Percentiles rank a stretch among this genome's conserved stretches.
Evolutionary conservation across 2,329 filamentous ascomycete species (phyloP).

Genomic region (Eutypella sp.): DNA sequence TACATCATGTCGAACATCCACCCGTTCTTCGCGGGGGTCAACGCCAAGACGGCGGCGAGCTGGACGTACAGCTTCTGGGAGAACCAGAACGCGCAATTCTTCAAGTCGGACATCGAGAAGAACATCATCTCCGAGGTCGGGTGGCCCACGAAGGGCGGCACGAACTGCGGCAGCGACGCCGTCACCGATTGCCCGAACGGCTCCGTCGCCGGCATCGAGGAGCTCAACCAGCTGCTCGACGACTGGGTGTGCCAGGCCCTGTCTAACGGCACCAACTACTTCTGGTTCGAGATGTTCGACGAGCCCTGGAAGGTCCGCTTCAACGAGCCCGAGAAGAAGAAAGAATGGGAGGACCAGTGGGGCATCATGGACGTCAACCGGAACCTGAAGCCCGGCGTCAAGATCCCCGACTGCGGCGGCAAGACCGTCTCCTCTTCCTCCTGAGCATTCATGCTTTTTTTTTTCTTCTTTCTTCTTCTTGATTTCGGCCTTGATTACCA

Average conservation of each 20-base stretch:
- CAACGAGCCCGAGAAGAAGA: slow-evolving; percentile 56
- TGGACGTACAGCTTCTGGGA: slow-evolving; percentile 88
- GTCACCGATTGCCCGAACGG: slow-evolving; percentile 55
- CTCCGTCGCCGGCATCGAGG: slow-evolving; percentile 70
- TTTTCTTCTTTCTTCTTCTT: slow-evolving; percentile 1
- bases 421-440: slow-evolving; percentile 53
- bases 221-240: slow-evolving; percentile 82
- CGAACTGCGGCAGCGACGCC: slow-evolving; percentile 58
- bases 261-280: slow-evolving; percentile 82
- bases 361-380: slow-evolving; percentile 82
- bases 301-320: slow-evolving; percentile 88
- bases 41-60: slow-evolving; percentile 58
- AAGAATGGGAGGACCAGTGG: slow-evolving; percentile 95
- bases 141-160: slow-evolving; percentile 83
- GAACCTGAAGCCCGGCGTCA: slow-evolving; percentile 76
- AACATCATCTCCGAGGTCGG: slow-evolving; percentile 88
- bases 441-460: not conserved
- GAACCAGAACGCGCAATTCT: slow-evolving; percentile 59
- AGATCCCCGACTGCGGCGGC: slow-evolving; percentile 82
- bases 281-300: slow-evolving; percentile 97
- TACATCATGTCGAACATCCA: slow-evolving; percentile 96
- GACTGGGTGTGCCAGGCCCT: slow-evolving; percentile 80
- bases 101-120: slow-evolving; percentile 55
- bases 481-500: no score
- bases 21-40: slow-evolving; percentile 85